phyloP scores from a whole-genome alignment of 345 rosid species.

The Excoecaria agallocha region DNA sequence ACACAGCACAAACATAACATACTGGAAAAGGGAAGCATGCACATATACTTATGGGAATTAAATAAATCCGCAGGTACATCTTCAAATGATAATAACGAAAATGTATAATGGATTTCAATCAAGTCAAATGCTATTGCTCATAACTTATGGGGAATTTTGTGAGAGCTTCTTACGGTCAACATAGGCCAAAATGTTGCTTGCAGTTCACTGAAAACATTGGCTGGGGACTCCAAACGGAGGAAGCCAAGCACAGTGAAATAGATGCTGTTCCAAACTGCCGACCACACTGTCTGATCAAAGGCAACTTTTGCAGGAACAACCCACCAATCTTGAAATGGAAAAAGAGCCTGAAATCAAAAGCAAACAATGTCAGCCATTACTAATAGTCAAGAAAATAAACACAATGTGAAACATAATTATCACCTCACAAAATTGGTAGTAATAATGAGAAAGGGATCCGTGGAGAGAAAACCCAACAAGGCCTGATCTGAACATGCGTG shows the following conservation, averaged over 20 bases:
- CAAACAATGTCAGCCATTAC: slow-evolving; percentile 20
- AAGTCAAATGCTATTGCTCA: not conserved
- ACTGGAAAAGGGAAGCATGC: not conserved
- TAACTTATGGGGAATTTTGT: not conserved
- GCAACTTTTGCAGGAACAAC: slow-evolving; percentile 87
- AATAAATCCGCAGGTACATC: not conserved
- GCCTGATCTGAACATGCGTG: slow-evolving; percentile 76
- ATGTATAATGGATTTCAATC: not conserved
- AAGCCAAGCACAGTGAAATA: slow-evolving; percentile 65
- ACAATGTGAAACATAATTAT: slow-evolving; percentile 8
- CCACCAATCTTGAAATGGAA: slow-evolving; percentile 91
- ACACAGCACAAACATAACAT: not conserved
- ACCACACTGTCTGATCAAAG: slow-evolving; percentile 86
- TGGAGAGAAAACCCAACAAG: slow-evolving; percentile 92
- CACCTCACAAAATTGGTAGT: slow-evolving; percentile 92
- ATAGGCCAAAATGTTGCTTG: slow-evolving; percentile 68
- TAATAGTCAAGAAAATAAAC: not conserved
- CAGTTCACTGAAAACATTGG: slow-evolving; percentile 50
- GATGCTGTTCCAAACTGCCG: slow-evolving; percentile 85
- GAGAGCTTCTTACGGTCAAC: slow-evolving; percentile 57
- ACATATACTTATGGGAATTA: not conserved
- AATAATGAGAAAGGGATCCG: slow-evolving; percentile 91
- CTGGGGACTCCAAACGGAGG: slow-evolving; percentile 68
- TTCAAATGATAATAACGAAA: not conserved
- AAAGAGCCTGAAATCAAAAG: slow-evolving; percentile 50